phyloP scores from a whole-genome alignment of 192 early-diverging fungal species.

The Linnemannia schmuckeri region DNA sequence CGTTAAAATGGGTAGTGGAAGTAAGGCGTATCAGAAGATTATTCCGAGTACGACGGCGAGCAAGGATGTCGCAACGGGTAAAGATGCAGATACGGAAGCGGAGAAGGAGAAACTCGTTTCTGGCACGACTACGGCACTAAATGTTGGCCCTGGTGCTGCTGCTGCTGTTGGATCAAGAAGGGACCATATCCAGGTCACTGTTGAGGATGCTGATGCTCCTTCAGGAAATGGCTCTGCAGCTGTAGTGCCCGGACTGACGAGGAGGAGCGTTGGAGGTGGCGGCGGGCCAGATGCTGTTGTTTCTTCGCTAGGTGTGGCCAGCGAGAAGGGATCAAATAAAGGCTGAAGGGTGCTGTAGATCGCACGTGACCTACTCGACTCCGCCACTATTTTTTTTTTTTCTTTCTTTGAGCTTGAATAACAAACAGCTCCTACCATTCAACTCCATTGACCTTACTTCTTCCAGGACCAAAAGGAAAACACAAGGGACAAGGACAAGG shows the following conservation, averaged over 20 bases:
- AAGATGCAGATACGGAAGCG: not conserved
- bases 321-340: not conserved
- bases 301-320: not conserved
- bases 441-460: too few relatives aligned
- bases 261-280: slow-evolving; percentile 8
- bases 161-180: not conserved
- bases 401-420: too few relatives aligned
- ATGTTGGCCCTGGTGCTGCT: too few relatives aligned
- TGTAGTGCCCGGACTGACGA: not conserved
- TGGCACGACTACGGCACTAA: not conserved
- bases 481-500: too few relatives aligned
- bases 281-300: not conserved
- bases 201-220: slow-evolving; percentile 6
- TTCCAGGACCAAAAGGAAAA: too few relatives aligned
- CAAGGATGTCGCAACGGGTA: not conserved
- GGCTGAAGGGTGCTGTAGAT: not conserved
- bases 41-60: not conserved
- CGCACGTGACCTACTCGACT: not conserved
- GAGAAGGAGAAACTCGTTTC: not conserved
- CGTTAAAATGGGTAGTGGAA: slow-evolving; percentile 45
- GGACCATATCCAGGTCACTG: slow-evolving; percentile 29
- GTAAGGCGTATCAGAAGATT: slow-evolving; percentile 27
- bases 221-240: not conserved
- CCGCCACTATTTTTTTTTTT: too few relatives aligned
- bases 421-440: too few relatives aligned